These are phyloP conservation scores for Fusarium sublunatum DNA, from an alignment of 2,329 filamentous ascomycete genomes.

Conservation along the genomic window DNA sequence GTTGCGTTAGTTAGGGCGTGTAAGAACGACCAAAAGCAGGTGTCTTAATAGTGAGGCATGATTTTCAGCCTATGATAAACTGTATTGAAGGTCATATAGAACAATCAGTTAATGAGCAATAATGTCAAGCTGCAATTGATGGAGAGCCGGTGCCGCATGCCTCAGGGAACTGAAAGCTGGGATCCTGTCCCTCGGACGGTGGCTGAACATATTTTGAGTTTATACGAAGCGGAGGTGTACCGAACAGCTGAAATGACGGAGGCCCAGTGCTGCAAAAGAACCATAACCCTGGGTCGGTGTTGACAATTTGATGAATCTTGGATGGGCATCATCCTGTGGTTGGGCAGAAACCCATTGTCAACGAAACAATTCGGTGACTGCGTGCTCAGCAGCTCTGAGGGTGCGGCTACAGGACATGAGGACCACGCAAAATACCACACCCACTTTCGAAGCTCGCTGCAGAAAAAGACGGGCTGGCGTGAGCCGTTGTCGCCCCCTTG, in stretches of 20 bases:
- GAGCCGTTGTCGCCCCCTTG: constrained; percentile 36
- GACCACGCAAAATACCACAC: constrained; percentile 27
- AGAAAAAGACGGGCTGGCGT: constrained; percentile 36
- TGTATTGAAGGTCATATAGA: constrained; percentile 12
- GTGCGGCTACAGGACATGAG: constrained; percentile 10
- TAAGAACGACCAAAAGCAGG: constrained; percentile 3
- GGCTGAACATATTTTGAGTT: constrained; percentile 40
- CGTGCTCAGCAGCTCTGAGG: constrained; percentile 9
- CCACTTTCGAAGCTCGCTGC: constrained; percentile 36
- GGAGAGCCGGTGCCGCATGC: constrained; percentile 15
- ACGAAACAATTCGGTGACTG: constrained; percentile 31
- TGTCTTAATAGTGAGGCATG: constrained; percentile 23
- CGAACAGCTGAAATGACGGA: constrained; percentile 40
- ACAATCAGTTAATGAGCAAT: constrained; percentile 9
- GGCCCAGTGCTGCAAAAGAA: constrained; percentile 18
- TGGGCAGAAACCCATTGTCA: constrained; percentile 20
- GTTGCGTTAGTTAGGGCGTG: constrained; percentile 22
- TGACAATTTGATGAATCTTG: constrained; percentile 23
- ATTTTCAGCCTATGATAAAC: constrained; percentile 10
- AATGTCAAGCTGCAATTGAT: constrained; percentile 25
- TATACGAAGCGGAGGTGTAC: constrained; percentile 35
- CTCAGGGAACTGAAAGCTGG: constrained; percentile 17
- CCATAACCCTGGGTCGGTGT: constrained; percentile 10
- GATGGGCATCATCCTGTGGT: constrained; percentile 27
- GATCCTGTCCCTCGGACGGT: constrained; percentile 31